Conservation (phyloP, 441 rosid genomes). For the Brassica hybrid region DNA sequence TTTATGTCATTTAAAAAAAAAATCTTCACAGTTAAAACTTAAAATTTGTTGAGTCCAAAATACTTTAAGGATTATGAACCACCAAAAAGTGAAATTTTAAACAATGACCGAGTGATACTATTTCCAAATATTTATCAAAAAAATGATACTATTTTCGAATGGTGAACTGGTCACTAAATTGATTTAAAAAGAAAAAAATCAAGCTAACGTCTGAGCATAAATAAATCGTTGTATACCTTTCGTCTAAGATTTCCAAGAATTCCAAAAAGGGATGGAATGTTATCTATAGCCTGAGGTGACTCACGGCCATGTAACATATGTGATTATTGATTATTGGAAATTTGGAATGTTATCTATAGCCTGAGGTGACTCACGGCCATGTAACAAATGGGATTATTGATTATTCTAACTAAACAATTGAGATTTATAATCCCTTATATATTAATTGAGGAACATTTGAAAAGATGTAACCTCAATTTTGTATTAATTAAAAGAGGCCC, state of each 20-base stretch:
- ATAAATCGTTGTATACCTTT: background rate
- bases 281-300: conserved; percentile 17
- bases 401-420: no score
- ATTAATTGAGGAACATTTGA: no score
- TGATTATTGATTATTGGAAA: background rate
- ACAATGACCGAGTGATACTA: background rate
- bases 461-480: no score
- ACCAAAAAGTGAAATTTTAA: background rate
- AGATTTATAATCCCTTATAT: no score
- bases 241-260: background rate
- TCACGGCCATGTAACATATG: no score
- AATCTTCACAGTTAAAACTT: background rate
- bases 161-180: background rate
- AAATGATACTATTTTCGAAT: background rate
- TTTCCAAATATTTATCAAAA: no score
- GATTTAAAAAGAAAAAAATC: background rate
- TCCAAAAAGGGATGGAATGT: background rate
- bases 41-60: background rate
- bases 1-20: background rate
- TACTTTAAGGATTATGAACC: background rate
- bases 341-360: no score
- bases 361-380: no score
- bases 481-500: no score
- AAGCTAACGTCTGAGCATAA: background rate
- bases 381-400: no score